phyloP scores from a whole-genome alignment of 768 basidiomycete species.

The Tricholoma terreum region DNA sequence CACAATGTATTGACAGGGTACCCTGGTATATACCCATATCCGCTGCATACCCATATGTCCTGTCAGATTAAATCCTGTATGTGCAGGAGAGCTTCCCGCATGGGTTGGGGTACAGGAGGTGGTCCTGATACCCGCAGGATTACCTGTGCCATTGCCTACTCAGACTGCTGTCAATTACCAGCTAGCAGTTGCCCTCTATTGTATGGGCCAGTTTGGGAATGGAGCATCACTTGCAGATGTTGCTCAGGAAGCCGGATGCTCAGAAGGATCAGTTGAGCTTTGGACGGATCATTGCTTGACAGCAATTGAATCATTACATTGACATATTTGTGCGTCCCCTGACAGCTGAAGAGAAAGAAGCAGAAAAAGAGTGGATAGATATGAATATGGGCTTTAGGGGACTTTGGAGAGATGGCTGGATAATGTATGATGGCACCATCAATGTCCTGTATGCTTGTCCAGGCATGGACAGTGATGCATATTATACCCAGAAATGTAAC shows the following conservation, averaged over 20 bases:
- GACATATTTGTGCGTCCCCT: constrained; percentile 26
- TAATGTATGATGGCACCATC: constrained; percentile 17
- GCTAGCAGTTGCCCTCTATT: constrained; percentile 27
- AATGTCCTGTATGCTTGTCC: constrained; percentile 10
- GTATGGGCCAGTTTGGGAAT: constrained; percentile 29
- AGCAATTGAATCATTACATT: constrained; percentile 30
- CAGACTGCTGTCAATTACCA: constrained; percentile 29
- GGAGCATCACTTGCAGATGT: constrained; percentile 27
- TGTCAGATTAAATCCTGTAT: no score
- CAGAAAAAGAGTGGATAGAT: constrained; percentile 35
- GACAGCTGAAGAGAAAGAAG: constrained; percentile 30
- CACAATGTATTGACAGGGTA: no score
- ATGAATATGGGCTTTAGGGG: constrained; percentile 27
- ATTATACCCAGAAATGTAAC: constrained; percentile 32
- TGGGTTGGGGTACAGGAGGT: no score
- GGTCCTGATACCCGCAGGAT: no score
- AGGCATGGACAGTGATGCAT: constrained; percentile 27
- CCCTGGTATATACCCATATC: no score
- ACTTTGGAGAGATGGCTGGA: constrained; percentile 32
- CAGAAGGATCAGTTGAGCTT: constrained; percentile 26
- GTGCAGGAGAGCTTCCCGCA: no score
- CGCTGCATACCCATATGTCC: no score
- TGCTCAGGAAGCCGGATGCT: constrained; percentile 23
- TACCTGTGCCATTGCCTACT: neutral
- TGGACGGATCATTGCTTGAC: constrained; percentile 27